Evolutionary conservation across 2,329 filamentous ascomycete genomes (phyloP).

Genomic region (Arthrocladium fulminans): DNA sequence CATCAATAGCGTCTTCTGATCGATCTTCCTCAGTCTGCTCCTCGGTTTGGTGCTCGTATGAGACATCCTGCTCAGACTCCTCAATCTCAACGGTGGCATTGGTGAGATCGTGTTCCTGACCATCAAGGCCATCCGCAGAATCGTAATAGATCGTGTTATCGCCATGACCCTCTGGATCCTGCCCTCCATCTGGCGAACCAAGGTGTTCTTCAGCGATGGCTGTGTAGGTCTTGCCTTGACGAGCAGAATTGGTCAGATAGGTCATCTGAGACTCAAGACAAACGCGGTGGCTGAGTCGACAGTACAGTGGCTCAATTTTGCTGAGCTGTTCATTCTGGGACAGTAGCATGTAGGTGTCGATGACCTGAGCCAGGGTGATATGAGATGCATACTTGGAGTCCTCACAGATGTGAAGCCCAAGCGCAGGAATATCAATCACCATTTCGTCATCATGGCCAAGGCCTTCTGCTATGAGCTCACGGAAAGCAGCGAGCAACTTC

Average conservation of each 20-base stretch:
- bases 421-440: slow-evolving; percentile 45
- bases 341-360: slow-evolving; percentile 52
- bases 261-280: slow-evolving; percentile 46
- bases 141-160: neutral
- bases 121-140: neutral
- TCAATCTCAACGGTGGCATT: neutral
- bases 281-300: slow-evolving; percentile 47
- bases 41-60: neutral
- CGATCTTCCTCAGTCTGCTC: neutral
- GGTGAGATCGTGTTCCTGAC: neutral
- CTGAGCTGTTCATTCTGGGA: slow-evolving; percentile 50
- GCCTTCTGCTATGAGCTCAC: slow-evolving; percentile 46
- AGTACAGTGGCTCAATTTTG: slow-evolving; percentile 48
- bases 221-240: slow-evolving; percentile 50
- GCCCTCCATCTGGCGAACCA: slow-evolving; percentile 10
- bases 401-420: slow-evolving; percentile 51
- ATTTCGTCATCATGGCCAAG: slow-evolving; percentile 51
- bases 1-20: neutral
- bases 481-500: slow-evolving; percentile 49
- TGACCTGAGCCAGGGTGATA: slow-evolving; percentile 47
- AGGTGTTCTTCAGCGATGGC: slow-evolving; percentile 30
- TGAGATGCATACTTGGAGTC: slow-evolving; percentile 41
- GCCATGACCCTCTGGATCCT: neutral
- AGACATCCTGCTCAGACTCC: neutral
- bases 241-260: slow-evolving; percentile 44